Conservation (phyloP, 768 basidiomycete genomes). For the Boletus pseudopeckii region DNA sequence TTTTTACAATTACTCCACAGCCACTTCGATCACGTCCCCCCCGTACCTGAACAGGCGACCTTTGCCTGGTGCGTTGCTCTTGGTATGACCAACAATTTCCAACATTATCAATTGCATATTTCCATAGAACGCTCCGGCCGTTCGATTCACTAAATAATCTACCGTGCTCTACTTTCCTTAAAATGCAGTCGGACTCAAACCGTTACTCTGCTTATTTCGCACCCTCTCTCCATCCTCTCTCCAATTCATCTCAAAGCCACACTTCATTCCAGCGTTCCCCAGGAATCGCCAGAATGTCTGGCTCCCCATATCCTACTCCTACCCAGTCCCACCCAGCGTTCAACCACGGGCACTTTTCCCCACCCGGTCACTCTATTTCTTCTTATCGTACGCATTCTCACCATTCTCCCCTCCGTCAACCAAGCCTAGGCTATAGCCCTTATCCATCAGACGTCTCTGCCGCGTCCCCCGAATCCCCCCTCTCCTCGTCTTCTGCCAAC, state of each 20-base stretch:
- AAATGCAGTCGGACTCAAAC: slow-evolving; percentile 29
- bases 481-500: slow-evolving; percentile 39
- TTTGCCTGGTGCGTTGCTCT: slow-evolving; percentile 30
- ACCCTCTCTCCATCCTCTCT: slow-evolving; percentile 14
- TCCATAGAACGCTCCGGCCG: slow-evolving; percentile 32
- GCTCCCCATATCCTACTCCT: slow-evolving; percentile 19
- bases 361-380: slow-evolving; percentile 10
- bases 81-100: slow-evolving; percentile 35
- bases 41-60: slow-evolving; percentile 30
- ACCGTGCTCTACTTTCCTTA: slow-evolving; percentile 21
- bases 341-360: slow-evolving; percentile 21
- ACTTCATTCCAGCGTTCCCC: slow-evolving; percentile 6
- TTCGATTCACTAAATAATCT: slow-evolving; percentile 17
- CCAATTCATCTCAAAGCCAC: slow-evolving; percentile 10
- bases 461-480: slow-evolving; percentile 36
- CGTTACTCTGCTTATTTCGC: slow-evolving; percentile 21
- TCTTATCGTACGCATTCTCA: slow-evolving; percentile 22
- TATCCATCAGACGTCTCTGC: slow-evolving; percentile 37
- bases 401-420: slow-evolving; percentile 11
- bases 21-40: slow-evolving; percentile 31
- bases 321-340: slow-evolving; percentile 15
- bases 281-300: slow-evolving; percentile 22
- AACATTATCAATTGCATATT: slow-evolving; percentile 35
- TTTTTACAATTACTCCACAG: slow-evolving; percentile 34
- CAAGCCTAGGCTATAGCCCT: slow-evolving; percentile 31